A percentile compares a stretch with the other conserved stretches of the same genome.
Conservation (phyloP, 306 rosid genomes). For the Vicia faba region DNA sequence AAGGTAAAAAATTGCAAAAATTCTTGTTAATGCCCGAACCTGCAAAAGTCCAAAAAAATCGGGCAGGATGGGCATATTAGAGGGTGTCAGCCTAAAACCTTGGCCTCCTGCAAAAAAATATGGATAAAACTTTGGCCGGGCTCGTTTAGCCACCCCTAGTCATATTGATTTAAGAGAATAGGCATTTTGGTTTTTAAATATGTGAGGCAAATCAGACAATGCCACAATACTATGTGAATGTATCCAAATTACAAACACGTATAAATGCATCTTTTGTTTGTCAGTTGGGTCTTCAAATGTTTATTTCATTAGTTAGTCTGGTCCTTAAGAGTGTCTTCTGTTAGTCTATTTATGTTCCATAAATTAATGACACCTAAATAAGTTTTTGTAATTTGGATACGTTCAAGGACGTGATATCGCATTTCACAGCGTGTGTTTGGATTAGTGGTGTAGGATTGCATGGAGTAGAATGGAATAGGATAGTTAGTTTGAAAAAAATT, state of each 20-base stretch:
- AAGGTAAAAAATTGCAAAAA: too few species aligned
- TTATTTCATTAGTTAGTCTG: not conserved
- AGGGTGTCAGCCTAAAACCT: too few species aligned
- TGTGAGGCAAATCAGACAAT: not conserved
- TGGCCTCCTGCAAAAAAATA: too few species aligned
- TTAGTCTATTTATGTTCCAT: not conserved
- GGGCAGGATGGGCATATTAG: too few species aligned
- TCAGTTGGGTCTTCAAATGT: not conserved
- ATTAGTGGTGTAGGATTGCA: not conserved
- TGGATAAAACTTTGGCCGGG: too few species aligned
- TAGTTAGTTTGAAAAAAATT: not conserved
- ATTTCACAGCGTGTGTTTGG: too few species aligned
- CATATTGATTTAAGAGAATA: too few species aligned
- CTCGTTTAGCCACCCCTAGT: too few species aligned
- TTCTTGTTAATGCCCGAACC: too few species aligned
- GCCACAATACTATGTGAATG: not conserved
- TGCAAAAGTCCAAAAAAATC: too few species aligned
- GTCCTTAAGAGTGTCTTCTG: not conserved
- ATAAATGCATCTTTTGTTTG: not conserved
- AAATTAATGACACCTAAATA: not conserved
- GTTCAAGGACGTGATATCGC: not conserved
- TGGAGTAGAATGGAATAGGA: not conserved
- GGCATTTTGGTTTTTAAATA: too few species aligned
- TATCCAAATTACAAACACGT: not conserved
- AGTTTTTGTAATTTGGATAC: not conserved